Evolutionary conservation across 2,329 filamentous ascomycete species (phyloP).

Genomic region (Aspergillus sp.): DNA sequence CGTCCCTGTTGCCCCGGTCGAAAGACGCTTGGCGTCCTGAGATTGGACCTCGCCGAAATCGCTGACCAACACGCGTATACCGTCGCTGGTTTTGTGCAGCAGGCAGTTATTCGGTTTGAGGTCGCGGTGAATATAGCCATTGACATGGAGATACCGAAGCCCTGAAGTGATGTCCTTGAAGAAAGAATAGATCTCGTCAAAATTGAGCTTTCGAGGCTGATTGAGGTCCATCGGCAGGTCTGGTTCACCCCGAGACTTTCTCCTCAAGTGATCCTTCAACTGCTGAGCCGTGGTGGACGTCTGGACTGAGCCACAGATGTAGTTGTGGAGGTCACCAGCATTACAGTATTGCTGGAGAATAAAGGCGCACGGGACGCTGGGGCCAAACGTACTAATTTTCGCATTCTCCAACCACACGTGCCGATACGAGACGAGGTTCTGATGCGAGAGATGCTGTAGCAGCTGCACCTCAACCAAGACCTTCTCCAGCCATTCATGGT

Average conservation of each 20-base stretch:
- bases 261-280: slow-evolving; percentile 80
- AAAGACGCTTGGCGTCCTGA: slow-evolving; percentile 76
- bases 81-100: slow-evolving; percentile 70
- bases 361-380: slow-evolving; percentile 89
- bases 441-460: slow-evolving; percentile 85
- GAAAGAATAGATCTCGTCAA: slow-evolving; percentile 94
- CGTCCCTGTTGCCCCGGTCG: slow-evolving; percentile 89
- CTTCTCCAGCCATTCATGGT: slow-evolving; percentile 94
- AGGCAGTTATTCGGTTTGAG: slow-evolving; percentile 96
- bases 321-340: slow-evolving; percentile 81
- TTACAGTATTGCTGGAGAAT: slow-evolving; percentile 99
- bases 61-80: slow-evolving; percentile 80
- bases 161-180: slow-evolving; percentile 95
- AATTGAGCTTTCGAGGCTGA: slow-evolving; percentile 58
- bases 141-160: slow-evolving; percentile 80
- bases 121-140: slow-evolving; percentile 94
- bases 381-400: slow-evolving; percentile 79
- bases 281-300: slow-evolving; percentile 70
- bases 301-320: slow-evolving; percentile 70
- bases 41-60: slow-evolving; percentile 97
- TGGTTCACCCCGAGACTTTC: slow-evolving; percentile 73
- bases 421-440: slow-evolving; percentile 92
- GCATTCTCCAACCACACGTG: slow-evolving; percentile 96
- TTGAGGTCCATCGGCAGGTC: slow-evolving; percentile 59
- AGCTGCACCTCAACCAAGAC: slow-evolving; percentile 90